Evolutionary conservation across 768 basidiomycete genomes (phyloP), one percentile per base, ranked within the genome.

Genomic region (Podaxis rugospora): DNA sequence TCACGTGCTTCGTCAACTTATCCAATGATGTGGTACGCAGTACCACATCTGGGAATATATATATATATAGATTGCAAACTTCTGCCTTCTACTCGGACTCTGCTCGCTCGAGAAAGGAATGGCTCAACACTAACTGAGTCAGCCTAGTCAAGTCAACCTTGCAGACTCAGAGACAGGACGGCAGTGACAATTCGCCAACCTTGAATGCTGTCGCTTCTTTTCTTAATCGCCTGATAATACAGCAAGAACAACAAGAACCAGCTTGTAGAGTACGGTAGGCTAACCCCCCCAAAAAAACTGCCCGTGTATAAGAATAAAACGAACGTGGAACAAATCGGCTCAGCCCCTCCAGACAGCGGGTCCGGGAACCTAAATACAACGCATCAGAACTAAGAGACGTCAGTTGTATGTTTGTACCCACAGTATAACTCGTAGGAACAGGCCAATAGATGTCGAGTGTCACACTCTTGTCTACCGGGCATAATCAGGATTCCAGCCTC

Each of bases 351-450:
- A 65, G 21, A 53, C 49, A 37, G 57, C 49, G 37, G 68, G 65
- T 27, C 68, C 68, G 5, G 66, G 66, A 52, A 66, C 63, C 67
- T 68, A 51, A 44, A 44, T 16, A 55, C 11, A n/a, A 44, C 9
- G 18, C 39, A 18, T 18, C 14, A 16, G n/a, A 44, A 9, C 5
- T 21, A 44, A 14, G 6, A n/a, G 16, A 16, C 5, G 5, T 44
- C 5, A 44, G 5, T 18, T 44, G 3, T n/a, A 44, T n/a, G 5
- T 44, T 44, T 44, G 6, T 6, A 44, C 57, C 7, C 7, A 68
- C 68, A 9, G 55, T 68, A 61, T 67, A 70, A 18, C 63, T 55
- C 2, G 67, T 69, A 6, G 68, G 68, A 59, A 68, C 62, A 7
- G 69, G 68, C 56, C 68, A 55, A 55, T 32, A 32, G 32, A 32